phyloP scores from a whole-genome alignment of 805 yeast species.

The Starmerella khaoyaiensis region DNA sequence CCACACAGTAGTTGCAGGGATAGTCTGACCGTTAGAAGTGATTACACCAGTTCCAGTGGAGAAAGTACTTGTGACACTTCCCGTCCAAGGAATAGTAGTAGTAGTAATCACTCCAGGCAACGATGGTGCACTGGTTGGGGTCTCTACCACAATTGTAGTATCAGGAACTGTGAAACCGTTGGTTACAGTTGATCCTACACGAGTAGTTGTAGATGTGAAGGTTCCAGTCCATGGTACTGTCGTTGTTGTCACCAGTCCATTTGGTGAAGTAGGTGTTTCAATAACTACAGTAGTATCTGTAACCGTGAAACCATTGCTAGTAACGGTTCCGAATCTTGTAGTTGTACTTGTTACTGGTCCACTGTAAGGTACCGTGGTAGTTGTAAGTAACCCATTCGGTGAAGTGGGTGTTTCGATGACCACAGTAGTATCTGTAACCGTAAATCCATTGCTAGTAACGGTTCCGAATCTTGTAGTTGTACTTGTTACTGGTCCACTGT shows the following conservation, averaged over 20 bases:
- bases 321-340: not conserved
- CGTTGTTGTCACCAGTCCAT: not conserved
- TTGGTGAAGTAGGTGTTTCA: not conserved
- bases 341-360: not conserved
- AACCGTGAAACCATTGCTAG: not conserved
- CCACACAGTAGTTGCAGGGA: not conserved
- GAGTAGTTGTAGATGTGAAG: not conserved
- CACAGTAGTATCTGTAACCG: not conserved
- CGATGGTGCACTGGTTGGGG: not conserved
- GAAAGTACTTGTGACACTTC: not conserved
- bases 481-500: not conserved
- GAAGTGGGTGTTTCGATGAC: not conserved
- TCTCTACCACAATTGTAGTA: not conserved
- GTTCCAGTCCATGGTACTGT: not conserved
- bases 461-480: not conserved
- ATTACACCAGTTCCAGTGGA: not conserved
- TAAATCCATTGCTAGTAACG: not conserved
- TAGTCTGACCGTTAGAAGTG: not conserved
- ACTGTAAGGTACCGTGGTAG: not conserved
- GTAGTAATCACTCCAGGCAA: constrained; percentile 1
- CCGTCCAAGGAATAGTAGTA: not conserved
- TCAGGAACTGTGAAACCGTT: no score
- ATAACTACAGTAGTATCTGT: not conserved
- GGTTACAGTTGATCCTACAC: no score
- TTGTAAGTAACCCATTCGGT: not conserved